Conservation (phyloP, 768 basidiomycete genomes). For the Hemileccinum impolitum region DNA sequence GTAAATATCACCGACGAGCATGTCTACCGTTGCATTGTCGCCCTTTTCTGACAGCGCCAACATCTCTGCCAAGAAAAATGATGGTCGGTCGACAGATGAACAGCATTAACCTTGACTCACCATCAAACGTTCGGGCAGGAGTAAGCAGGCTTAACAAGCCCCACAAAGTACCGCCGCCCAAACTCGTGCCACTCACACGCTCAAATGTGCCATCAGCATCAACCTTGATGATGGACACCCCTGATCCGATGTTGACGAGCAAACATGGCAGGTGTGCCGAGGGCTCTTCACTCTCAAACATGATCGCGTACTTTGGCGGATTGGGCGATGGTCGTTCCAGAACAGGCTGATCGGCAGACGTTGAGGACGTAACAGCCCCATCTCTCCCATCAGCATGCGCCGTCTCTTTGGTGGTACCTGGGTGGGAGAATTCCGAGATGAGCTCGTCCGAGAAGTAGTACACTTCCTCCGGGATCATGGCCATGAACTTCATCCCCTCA, state of each 20-base stretch:
- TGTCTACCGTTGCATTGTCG: slow-evolving; percentile 92
- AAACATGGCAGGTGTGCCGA: slow-evolving; percentile 91
- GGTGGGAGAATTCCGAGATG: slow-evolving; percentile 62
- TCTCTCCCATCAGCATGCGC: slow-evolving; percentile 3
- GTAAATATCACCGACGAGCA: slow-evolving; percentile 99
- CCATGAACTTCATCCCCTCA: slow-evolving; percentile 93
- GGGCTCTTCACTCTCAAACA: slow-evolving; percentile 76
- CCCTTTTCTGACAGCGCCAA: slow-evolving; percentile 89
- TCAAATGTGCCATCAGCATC: slow-evolving; percentile 95
- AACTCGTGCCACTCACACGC: slow-evolving; percentile 93
- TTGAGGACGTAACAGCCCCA: slow-evolving; percentile 6
- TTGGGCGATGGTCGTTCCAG: slow-evolving; percentile 87
- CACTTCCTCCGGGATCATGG: slow-evolving; percentile 93
- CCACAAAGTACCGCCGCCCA: slow-evolving; percentile 98
- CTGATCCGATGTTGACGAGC: slow-evolving; percentile 97
- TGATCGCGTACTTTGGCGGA: slow-evolving; percentile 85
- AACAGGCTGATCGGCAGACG: slow-evolving; percentile 11
- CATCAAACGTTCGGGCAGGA: slow-evolving; percentile 94
- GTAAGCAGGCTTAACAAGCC: slow-evolving; percentile 91
- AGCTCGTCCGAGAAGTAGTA: slow-evolving; percentile 99
- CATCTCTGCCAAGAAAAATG: slow-evolving; percentile 69
- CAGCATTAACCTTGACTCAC: slow-evolving; percentile 47
- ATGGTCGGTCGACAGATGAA: background rate
- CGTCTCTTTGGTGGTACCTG: slow-evolving; percentile 16
- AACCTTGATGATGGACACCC: slow-evolving; percentile 96